A percentile compares a stretch with the other conserved stretches of the same genome.
phyloP scores from a whole-genome alignment of 192 early-diverging fungal species.

The Anaeromyces robustus region DNA sequence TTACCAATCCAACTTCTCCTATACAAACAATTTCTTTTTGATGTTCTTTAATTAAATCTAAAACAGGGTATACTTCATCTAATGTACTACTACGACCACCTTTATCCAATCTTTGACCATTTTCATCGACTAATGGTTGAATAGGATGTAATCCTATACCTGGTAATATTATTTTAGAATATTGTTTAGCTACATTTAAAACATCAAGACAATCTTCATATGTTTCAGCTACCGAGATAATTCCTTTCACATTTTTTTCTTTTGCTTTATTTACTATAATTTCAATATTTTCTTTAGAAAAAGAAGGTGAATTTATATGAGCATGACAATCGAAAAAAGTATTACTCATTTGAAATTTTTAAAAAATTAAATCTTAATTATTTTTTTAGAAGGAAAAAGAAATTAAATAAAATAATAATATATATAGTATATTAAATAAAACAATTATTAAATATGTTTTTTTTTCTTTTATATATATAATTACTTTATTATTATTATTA shows the following conservation, averaged over 20 bases:
- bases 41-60: constrained; percentile 21
- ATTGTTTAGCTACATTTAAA: constrained; percentile 10
- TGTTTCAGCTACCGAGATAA: constrained; percentile 34
- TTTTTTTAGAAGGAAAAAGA: too few species aligned
- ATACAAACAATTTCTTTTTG: constrained; percentile 14
- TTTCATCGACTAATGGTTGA: constrained; percentile 13
- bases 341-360: too few species aligned
- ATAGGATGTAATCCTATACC: constrained; percentile 35
- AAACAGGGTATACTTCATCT: constrained; percentile 20
- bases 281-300: constrained; percentile 12
- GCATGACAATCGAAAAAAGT: constrained; percentile 36
- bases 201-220: constrained; percentile 26
- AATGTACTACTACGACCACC: constrained; percentile 7
- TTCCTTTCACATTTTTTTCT: constrained; percentile 15
- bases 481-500: too few species aligned
- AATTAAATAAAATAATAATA: too few species aligned
- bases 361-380: too few species aligned
- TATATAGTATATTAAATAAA: too few species aligned
- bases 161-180: constrained; percentile 18
- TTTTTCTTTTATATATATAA: too few species aligned
- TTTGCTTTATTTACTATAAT: constrained; percentile 16
- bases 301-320: constrained; percentile 24
- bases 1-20: constrained; percentile 11
- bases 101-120: constrained; percentile 13
- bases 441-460: too few species aligned